Evolutionary conservation across 1,284 basidiomycete genomes (phyloP).

Genomic region (Sporisorium sorghi): DNA sequence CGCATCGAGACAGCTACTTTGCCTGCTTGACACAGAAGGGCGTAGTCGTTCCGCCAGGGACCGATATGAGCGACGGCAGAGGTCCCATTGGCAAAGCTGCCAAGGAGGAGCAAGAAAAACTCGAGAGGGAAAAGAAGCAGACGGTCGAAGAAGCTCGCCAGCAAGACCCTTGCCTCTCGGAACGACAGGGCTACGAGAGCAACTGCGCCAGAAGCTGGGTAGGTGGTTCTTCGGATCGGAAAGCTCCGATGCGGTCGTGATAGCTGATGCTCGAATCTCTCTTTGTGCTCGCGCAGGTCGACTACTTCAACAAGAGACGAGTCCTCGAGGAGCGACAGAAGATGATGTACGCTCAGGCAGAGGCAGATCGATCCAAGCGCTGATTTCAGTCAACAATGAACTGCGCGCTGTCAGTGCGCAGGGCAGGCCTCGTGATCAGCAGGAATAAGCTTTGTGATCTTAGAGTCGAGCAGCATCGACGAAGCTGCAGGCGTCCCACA

Average conservation of each 20-base stretch:
- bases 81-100: slow-evolving; percentile 55
- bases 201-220: slow-evolving; percentile 68
- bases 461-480: not conserved
- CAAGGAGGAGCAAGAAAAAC: slow-evolving; percentile 47
- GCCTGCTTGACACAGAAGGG: slow-evolving; percentile 57
- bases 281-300: slow-evolving; percentile 43
- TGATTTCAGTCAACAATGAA: not conserved
- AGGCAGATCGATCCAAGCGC: slow-evolving; percentile 7
- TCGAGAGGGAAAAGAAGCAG: slow-evolving; percentile 37
- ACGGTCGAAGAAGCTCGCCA: slow-evolving; percentile 40
- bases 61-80: slow-evolving; percentile 63
- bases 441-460: not conserved
- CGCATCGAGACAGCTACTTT: slow-evolving; percentile 64
- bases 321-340: slow-evolving; percentile 66
- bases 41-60: slow-evolving; percentile 63
- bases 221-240: slow-evolving; percentile 25
- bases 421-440: not conserved
- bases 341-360: slow-evolving; percentile 58
- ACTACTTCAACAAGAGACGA: slow-evolving; percentile 68
- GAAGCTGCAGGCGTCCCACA: not conserved
- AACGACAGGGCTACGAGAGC: slow-evolving; percentile 58
- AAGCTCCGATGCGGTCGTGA: not conserved
- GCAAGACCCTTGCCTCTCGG: slow-evolving; percentile 60
- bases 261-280: slow-evolving; percentile 3
- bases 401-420: not conserved